Conservation (phyloP, 352 stramenopile genomes). For the Globisporangium okanoganense region DNA sequence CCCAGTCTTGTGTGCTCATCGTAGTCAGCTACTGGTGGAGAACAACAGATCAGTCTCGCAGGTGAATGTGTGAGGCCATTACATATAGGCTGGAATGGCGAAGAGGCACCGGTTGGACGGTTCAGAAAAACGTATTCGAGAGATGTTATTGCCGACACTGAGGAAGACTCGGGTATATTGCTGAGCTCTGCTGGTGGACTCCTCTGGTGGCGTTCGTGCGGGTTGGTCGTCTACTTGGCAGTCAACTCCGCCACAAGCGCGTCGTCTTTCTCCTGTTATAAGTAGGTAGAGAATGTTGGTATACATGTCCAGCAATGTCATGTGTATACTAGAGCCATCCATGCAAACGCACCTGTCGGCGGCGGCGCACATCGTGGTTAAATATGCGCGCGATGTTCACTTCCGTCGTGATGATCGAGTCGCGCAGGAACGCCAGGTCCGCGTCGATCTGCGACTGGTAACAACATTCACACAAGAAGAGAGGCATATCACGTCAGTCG, state of each 20-base stretch:
- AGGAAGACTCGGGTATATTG: no score
- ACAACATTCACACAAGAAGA: background rate
- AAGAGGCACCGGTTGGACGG: background rate
- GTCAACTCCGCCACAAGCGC: slow-evolving; percentile 55
- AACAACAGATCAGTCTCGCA: background rate
- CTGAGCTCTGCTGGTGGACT: background rate
- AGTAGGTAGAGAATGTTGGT: no score
- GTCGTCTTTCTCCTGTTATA: slow-evolving; percentile 62
- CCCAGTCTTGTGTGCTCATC: background rate
- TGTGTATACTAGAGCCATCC: no score
- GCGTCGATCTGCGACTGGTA: slow-evolving; percentile 81
- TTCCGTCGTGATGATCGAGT: slow-evolving; percentile 97
- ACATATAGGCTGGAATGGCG: background rate
- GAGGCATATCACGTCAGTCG: background rate
- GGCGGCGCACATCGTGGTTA: slow-evolving; percentile 94
- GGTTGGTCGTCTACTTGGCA: slow-evolving; percentile 53
- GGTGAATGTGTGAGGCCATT: background rate
- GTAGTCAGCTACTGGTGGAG: background rate
- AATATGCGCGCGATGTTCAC: slow-evolving; percentile 97
- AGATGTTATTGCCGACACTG: no score
- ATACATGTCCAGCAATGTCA: no score
- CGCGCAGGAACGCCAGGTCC: slow-evolving; percentile 92
- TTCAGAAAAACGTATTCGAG: background rate
- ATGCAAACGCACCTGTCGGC: slow-evolving; percentile 54
- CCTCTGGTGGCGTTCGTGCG: background rate